Base-by-base conservation (phyloP, 1,284 basidiomycete genomes). In the Ustilago esculenta region DNA sequence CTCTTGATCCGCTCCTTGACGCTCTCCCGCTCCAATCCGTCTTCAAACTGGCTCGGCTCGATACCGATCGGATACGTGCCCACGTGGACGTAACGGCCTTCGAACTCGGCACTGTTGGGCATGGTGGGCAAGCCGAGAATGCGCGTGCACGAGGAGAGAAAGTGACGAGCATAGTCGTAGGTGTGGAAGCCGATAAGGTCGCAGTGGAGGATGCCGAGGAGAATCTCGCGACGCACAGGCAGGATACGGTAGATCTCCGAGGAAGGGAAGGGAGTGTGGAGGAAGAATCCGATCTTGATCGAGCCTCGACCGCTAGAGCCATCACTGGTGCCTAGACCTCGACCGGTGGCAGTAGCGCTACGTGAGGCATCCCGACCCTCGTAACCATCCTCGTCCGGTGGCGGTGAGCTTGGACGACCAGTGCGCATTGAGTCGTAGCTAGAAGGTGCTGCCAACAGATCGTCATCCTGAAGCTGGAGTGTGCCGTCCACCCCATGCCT, bases 51-150 rank as follows among this genome's bases (percentile, higher is more conserved):
- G 53, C 85, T 85, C 0, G 96, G 96, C 80, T 98, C 96, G 72
- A 98, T 98, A 55, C 95, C 95, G 77, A 98, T 98, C 17, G 95
- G 95, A 86, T 96, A 98, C 1, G 95, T 98, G 41, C 95, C 96
- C 61, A 98, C 95, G 77, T 97, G 94, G 14, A 92, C 94, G 67
- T 96, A 88, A 17, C 93, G 90, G 17, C 94, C 94, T 76, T 93
- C 92, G 76, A 96, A 95, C 78, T 96, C 92, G 75, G 97, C 73
- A 18, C 95, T 94, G 82, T 98, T 98, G 5, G 95, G 95, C 90
- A 97, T 94, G 1, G 95, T 97, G 4, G 93, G 90, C n/a, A 98
- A 85, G 25, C 90, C 91, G 20, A 98, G 88, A 71, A 98, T 95
- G 43, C 96, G 91, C 2, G 95, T 97, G 84, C 95, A 98, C 30